Base-by-base conservation (phyloP, 2,329 filamentous ascomycete species). In the Akanthomyces uredinophilus region DNA sequence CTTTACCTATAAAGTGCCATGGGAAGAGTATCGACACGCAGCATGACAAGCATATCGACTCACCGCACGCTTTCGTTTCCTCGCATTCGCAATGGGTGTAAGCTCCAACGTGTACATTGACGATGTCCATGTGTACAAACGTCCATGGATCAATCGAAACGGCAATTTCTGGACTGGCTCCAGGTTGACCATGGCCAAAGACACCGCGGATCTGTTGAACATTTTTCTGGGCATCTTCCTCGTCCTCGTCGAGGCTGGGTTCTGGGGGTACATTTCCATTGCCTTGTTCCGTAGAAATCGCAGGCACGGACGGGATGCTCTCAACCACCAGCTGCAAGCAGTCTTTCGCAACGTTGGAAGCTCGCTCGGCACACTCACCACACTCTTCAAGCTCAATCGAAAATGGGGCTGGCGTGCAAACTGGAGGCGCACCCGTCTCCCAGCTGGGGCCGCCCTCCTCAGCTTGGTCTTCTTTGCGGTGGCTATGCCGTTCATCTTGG, bases 31-130 rank as follows among this genome's bases (percentile, higher is more conserved):
- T n/a, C n/a, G n/a, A n/a, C n/a, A n/a, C n/a, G n/a, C n/a, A n/a
- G n/a, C n/a, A n/a, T n/a, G n/a, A n/a, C n/a, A n/a, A n/a, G n/a
- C n/a, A n/a, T n/a, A n/a, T n/a, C n/a, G n/a, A n/a, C n/a, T 6
- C 27, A 29, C 27, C 27, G 27, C 27, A 29, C 4, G 27, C 27
- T 39, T 14, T 39, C 11, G 13, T 41, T 39, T 53, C 32, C 14
- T 5, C 14, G 7, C 35, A 27, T 2, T n/a, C 2, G 8, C 22
- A 18, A 54, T 54, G 51, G 22, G 20, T 20, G 18, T 16, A 11
- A 54, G 51, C 51, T 54, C 51, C 51, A 54, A 54, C 37, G 51
- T 54, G 7, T 54, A 54, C 35, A 54, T 54, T 16, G 20, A 54
- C 37, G 10, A 18, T 18, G 37, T n/a, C 51, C 20, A 54, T 8